A percentile compares a stretch with the other conserved stretches of the same genome.
These are phyloP conservation scores for Aspergillus alliaceus DNA, from an alignment of 2,329 filamentous ascomycete genomes.

Conservation along the genomic window DNA sequence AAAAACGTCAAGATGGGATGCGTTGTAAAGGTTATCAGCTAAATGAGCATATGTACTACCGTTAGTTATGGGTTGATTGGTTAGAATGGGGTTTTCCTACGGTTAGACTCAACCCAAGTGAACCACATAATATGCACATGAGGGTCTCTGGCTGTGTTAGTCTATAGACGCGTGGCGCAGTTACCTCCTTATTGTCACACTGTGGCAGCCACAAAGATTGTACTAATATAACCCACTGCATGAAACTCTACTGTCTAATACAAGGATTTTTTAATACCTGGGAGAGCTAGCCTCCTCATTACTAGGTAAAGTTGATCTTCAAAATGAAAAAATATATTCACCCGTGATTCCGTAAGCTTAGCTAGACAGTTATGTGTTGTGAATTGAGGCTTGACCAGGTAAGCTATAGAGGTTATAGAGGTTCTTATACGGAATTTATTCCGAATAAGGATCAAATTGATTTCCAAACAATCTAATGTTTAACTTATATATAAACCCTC, in stretches of 20 bases:
- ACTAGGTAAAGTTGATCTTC: background rate
- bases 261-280: background rate
- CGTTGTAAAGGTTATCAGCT: background rate
- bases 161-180: background rate
- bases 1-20: background rate
- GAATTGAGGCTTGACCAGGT: too few species aligned
- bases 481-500: too few species aligned
- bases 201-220: background rate
- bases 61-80: background rate
- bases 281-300: background rate
- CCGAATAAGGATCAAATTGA: too few species aligned
- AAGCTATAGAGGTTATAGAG: too few species aligned
- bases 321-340: background rate
- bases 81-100: background rate
- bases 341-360: background rate
- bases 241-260: background rate
- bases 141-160: too few species aligned
- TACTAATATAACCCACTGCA: background rate
- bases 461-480: too few species aligned
- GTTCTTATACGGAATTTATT: too few species aligned
- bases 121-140: background rate
- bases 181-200: background rate
- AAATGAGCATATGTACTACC: background rate
- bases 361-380: background rate
- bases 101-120: background rate